phyloP scores from a whole-genome alignment of 108 stramenopile genomes.

The Cyclotella choctawhatcheeana region DNA sequence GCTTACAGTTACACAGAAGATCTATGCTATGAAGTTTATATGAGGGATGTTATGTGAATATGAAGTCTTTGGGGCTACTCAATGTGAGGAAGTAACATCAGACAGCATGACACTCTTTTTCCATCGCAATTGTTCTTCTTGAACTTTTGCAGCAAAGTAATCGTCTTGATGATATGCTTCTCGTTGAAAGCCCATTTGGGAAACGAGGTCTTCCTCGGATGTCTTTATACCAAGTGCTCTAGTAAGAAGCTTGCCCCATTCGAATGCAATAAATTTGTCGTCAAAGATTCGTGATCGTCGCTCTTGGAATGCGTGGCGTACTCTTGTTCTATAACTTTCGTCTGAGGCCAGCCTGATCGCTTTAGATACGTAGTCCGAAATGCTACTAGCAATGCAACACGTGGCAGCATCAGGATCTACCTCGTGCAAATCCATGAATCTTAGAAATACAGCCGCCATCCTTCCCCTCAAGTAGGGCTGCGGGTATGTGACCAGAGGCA shows the following conservation, averaged over 20 bases:
- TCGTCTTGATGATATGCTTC: constrained; percentile 18
- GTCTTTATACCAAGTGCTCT: constrained; percentile 28
- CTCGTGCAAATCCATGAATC: constrained; percentile 20
- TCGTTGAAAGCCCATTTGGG: constrained; percentile 10
- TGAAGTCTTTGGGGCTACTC: not conserved
- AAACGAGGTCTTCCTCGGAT: constrained; percentile 18
- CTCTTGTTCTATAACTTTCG: constrained; percentile 13
- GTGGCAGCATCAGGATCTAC: constrained; percentile 22
- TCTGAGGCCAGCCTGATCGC: constrained; percentile 44
- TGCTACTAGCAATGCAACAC: constrained; percentile 44
- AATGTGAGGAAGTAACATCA: constrained; percentile 4
- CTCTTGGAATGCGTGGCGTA: constrained; percentile 21
- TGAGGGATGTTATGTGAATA: not conserved
- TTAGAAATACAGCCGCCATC: constrained; percentile 53
- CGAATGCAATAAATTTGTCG: constrained; percentile 38
- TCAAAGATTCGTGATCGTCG: constrained; percentile 26
- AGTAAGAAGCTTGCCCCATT: constrained; percentile 48
- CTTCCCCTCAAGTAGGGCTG: constrained; percentile 64
- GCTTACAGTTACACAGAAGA: too few species aligned
- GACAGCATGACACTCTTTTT: constrained; percentile 25
- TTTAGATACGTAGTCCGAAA: constrained; percentile 50
- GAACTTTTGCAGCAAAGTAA: constrained; percentile 15
- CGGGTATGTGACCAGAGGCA: constrained; percentile 66
- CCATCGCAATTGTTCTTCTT: constrained; percentile 30
- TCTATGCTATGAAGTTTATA: not conserved